Percentiles rank a stretch among this genome's conserved stretches.
phyloP scores from a whole-genome alignment of 2,329 filamentous ascomycete species.

The Aureobasidium leucospermi region DNA sequence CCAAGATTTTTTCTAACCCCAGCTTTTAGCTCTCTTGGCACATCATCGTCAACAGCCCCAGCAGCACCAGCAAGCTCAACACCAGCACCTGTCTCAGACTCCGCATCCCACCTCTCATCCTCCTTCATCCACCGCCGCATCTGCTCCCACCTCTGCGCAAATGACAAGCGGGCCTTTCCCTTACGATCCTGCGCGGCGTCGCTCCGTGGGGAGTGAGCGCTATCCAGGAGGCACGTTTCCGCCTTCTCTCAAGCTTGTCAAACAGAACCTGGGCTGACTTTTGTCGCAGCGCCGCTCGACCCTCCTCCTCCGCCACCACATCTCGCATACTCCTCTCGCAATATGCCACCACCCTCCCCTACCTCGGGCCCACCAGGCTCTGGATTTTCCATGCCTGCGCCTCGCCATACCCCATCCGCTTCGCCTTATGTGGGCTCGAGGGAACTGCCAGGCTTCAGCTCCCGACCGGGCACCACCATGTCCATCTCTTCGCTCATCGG shows the following conservation, averaged over 20 bases:
- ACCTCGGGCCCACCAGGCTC: conserved; percentile 34
- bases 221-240: conserved; percentile 9
- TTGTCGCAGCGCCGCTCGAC: conserved; percentile 23
- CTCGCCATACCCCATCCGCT: conserved; percentile 38
- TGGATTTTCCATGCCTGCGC: conserved; percentile 29
- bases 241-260: background rate
- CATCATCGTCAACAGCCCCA: conserved; percentile 14
- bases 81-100: background rate
- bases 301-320: conserved; percentile 27
- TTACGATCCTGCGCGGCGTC: conserved; percentile 36
- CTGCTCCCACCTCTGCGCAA: conserved; percentile 24
- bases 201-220: conserved; percentile 33
- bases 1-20: conserved; percentile 1
- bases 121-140: conserved; percentile 19
- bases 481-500: conserved; percentile 68
- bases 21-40: background rate
- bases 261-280: conserved; percentile 12
- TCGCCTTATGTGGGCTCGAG: conserved; percentile 42
- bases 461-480: conserved; percentile 55
- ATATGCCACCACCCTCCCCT: conserved; percentile 46
- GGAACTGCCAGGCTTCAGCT: conserved; percentile 47
- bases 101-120: conserved; percentile 15
- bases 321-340: conserved; percentile 35
- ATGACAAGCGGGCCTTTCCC: conserved; percentile 28
- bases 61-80: conserved; percentile 8